Base-by-base conservation (phyloP, 441 rosid species). In the Hura crepitans region DNA sequence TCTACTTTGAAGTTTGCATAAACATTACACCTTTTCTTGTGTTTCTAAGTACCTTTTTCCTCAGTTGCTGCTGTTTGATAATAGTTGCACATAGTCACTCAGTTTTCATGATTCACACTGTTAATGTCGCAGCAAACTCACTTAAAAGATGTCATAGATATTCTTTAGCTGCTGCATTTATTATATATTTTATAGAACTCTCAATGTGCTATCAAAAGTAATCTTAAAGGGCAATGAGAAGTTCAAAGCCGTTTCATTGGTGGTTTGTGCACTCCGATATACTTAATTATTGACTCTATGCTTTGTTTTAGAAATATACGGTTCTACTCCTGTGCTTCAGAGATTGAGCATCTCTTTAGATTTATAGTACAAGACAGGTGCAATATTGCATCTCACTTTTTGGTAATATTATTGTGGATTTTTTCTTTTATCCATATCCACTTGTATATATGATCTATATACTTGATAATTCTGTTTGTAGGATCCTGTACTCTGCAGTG, bases 401-500 rank as follows among this genome's bases (percentile, higher is more conserved):
- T 31, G 66, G 28, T 68, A 13, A 56, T 30, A 17, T 28, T 50
- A 6, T 71, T 61, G 28, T 42, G 47, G 23, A 14, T 56, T 60
- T 18, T 14, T 18, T 61, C 23, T 63, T 51, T 43, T 42, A 12
- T 18, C 28, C 17, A 33, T 15, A 15, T 51, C 50, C 50, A 60
- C 22, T 51, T 22, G 22, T 13, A 10, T 11, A 18, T 11, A 27
- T 25, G 43, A 49, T 47, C 60, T 53, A 59, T 61, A 70, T 67
- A 62, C 68, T 46, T 75, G 17, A 49, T 37, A 51, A 73, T 74
- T 71, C 56, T 83, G 72, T 56, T 25, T 39, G 15, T 20, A 92
- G 99, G 99, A 94, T 84, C 99, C 97, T 27, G 91, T 92, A 64
- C 86, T 81, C 49, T 85, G 96, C 81, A 94, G 99, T 80, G 96